Base-by-base conservation (phyloP, 495 filamentous ascomycete genomes). In the Podospora tetraspora region DNA sequence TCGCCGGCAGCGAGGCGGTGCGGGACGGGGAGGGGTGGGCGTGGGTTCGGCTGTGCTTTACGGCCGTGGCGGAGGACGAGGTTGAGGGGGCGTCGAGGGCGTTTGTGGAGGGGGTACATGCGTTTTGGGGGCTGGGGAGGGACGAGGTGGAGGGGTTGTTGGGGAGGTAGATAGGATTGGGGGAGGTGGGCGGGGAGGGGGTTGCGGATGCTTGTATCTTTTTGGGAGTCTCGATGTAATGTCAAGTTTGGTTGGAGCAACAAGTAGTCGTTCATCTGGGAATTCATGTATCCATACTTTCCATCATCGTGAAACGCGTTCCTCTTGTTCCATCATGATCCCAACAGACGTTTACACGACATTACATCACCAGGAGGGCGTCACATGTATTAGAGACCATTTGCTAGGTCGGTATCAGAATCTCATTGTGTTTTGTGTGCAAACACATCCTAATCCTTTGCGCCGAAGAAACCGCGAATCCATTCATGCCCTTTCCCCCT, bases 41-140 rank as follows among this genome's bases (percentile, higher is more conserved):
- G 66, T 94, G 85, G 72, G 87, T 87, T 72, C 80, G 94, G n/a
- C 70, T 97, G 16, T 95, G 93, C 77, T 97, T 97, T 79, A 91
- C 92, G 16, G 93, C 93, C 9, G 88, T 92, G 74, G 79, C 86
- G 34, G 88, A 89, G 64, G 87, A 90, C 4, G 87, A 90, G 59
- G 82, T 96, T 24, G 82, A 79, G 23, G 69, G 72, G 13, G 84
- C 86, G 60, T 88, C 85, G 8, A 73, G 83, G 70, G 75, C 90
- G 64, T 87, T 96, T 72, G 86, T 85, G 3, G 81, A 87, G 21
- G 94, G 89, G 0, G 84, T 91, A 59, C 80, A 85, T 63, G 81
- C 79, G 23, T 97, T 97, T 75, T 97, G 91, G 90, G 78, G 83
- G 69, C 84, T 91, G 69, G 91, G 88, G 79, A 79, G 85, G 56